phyloP scores from a whole-genome alignment of 305 asterid genomes.

The Withania somnifera region DNA sequence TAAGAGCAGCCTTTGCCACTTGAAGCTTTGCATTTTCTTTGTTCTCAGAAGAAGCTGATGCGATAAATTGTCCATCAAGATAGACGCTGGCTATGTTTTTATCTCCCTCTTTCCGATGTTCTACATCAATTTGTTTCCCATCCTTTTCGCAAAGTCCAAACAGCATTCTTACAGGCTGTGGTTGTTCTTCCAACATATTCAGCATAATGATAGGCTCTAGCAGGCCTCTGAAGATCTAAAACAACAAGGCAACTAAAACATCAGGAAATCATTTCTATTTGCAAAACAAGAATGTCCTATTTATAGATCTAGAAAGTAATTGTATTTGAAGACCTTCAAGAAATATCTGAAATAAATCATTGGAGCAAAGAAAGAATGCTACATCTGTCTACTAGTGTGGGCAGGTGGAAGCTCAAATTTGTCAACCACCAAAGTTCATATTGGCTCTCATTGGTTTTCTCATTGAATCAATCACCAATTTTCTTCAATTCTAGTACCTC shows the following conservation, averaged over 20 bases:
- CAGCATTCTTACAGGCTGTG: constrained; percentile 69
- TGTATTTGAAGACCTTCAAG: neutral
- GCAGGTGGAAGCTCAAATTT: neutral
- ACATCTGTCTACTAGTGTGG: neutral
- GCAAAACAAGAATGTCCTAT: neutral
- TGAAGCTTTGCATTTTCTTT: constrained; percentile 61
- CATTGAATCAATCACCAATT: neutral
- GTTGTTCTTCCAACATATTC: constrained; percentile 43
- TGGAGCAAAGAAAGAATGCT: neutral
- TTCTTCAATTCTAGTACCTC: neutral
- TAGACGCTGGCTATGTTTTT: constrained; percentile 34
- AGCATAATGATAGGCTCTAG: constrained; percentile 52
- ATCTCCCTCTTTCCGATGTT: constrained; percentile 25
- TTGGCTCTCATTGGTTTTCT: neutral
- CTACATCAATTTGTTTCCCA: constrained; percentile 44
- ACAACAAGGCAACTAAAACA: neutral
- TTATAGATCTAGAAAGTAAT: neutral
- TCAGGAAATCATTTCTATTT: neutral
- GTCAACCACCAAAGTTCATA: neutral
- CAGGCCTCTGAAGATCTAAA: constrained; percentile 15
- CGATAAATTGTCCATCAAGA: constrained; percentile 47
- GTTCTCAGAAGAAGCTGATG: constrained; percentile 53
- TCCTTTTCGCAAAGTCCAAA: constrained; percentile 52
- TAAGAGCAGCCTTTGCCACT: constrained; percentile 69
- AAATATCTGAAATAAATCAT: neutral